Evolutionary conservation across 306 rosid species (phyloP).

Genomic region (Gastrolobium villosum): DNA sequence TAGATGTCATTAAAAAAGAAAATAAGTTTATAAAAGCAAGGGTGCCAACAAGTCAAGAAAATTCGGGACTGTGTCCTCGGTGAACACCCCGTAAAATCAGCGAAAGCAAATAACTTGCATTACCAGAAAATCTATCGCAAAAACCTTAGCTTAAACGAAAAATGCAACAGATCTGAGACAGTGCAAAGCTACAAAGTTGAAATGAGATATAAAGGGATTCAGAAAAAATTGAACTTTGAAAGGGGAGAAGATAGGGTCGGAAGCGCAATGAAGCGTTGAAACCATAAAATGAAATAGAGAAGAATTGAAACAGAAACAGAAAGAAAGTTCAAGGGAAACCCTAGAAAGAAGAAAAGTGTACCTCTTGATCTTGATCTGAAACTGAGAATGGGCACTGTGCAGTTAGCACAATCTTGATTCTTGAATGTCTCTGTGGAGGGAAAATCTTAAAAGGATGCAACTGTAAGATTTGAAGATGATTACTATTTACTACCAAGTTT

Average conservation of each 20-base stretch:
- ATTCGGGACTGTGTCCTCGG: no score
- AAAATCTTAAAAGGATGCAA: conserved; percentile 41
- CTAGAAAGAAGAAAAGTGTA: conserved; percentile 14
- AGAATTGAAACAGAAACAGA: background rate
- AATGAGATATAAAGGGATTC: no score
- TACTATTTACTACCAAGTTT: no score
- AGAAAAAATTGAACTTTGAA: no score
- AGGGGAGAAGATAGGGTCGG: background rate
- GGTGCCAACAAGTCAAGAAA: no score
- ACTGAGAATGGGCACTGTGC: background rate
- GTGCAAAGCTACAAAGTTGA: background rate
- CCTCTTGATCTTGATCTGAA: conserved; percentile 24
- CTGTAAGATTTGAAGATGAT: background rate
- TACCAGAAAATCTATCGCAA: background rate
- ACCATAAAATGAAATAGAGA: background rate
- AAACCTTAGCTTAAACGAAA: background rate
- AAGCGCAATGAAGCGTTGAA: background rate
- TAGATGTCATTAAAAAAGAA: background rate
- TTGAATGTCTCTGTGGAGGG: conserved; percentile 47
- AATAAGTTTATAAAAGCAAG: no score
- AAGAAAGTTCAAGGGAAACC: background rate
- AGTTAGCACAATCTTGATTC: background rate
- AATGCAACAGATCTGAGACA: conserved; percentile 49
- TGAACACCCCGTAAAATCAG: no score
- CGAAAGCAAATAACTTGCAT: no score